Evolutionary conservation across 2,329 filamentous ascomycete genomes (phyloP), one percentile per base, ranked within the genome.

Genomic region (Lasiodiplodia sp.): DNA sequence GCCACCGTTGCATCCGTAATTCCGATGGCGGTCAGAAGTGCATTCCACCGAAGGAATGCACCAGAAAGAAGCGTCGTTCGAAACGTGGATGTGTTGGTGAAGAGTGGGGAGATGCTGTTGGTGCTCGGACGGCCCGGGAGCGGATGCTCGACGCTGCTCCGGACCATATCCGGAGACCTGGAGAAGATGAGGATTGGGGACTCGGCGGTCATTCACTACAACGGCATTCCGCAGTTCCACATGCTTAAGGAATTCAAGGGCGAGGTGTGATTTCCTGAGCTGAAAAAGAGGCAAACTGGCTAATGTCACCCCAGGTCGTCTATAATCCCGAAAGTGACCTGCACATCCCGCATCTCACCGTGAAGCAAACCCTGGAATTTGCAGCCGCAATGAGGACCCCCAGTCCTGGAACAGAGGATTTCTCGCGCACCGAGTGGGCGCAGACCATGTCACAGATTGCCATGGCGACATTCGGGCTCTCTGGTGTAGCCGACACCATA

Each of bases 61-160:
- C 21, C 18, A 52, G 0, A 2, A 12, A 28, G 49, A 23, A 52
- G 21, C 3, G 7, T 52, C 2, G 28, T 23, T 21, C 49, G 49
- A n/a, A 52, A 52, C 4, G 49, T 52, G 21, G 49, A 52, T 23
- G 21, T 52, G 49, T 21, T 23, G n/a, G 49, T 88, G 63, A 83
- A 83, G 68, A 82, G 79, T 68, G 86, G 86, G 1, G 83, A 85
- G 74, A 72, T 84, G 34, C 76, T 83, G 12, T 78, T 84, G 49
- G 83, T 85, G 0, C 80, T 85, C 10, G 83, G 83, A 18, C 75
- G 82, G 14, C 83, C 83, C 0, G 86, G 83, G 0, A 88, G 86
- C 4, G 89, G 90, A 5, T 91, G 89, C 77, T 87, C 84, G 63
- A 91, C 89, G 0, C 79, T 91, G 0, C 80, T 91, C 10, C 91